Conservation (phyloP, 352 stramenopile species). For the Phytophthora multivora region DNA sequence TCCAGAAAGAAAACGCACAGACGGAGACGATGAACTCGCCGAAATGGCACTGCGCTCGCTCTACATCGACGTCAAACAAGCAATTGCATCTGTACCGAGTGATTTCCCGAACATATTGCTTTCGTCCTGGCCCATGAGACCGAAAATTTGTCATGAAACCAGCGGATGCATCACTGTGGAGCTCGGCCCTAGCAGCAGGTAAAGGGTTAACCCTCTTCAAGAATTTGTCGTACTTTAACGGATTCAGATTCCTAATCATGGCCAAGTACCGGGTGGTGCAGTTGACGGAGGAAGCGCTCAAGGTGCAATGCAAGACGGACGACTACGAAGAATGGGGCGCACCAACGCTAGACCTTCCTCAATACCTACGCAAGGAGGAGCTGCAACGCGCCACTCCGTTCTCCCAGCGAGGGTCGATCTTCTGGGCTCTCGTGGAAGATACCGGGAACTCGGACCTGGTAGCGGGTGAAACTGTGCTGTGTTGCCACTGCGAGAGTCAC, state of each 20-base stretch:
- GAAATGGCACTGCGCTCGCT: slow-evolving; percentile 53
- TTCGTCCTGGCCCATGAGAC: slow-evolving; percentile 23
- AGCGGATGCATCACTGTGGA: slow-evolving; percentile 36
- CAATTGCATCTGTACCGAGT: slow-evolving; percentile 13
- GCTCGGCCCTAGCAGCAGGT: slow-evolving; percentile 2
- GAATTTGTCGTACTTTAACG: no score
- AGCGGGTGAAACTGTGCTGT: slow-evolving; percentile 28
- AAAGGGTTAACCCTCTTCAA: no score
- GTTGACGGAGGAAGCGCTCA: slow-evolving; percentile 56
- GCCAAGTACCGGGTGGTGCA: slow-evolving; percentile 53
- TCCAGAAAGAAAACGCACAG: neutral
- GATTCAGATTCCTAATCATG: slow-evolving; percentile 1
- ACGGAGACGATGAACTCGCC: slow-evolving; percentile 29
- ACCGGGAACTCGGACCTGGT: slow-evolving; percentile 10
- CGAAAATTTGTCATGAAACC: slow-evolving; percentile 27
- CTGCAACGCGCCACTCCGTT: slow-evolving; percentile 53
- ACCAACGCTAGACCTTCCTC: slow-evolving; percentile 33
- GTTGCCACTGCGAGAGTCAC: slow-evolving; percentile 68
- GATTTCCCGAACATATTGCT: neutral
- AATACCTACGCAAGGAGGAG: slow-evolving; percentile 53
- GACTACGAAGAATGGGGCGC: slow-evolving; percentile 57
- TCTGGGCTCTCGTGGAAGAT: slow-evolving; percentile 68
- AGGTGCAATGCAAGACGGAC: slow-evolving; percentile 42
- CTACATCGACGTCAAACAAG: slow-evolving; percentile 51
- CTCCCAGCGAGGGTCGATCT: slow-evolving; percentile 58